Percentiles rank a stretch among this genome's conserved stretches.
Conservation (phyloP, 441 rosid genomes). For the Biscutella auriculata region DNA sequence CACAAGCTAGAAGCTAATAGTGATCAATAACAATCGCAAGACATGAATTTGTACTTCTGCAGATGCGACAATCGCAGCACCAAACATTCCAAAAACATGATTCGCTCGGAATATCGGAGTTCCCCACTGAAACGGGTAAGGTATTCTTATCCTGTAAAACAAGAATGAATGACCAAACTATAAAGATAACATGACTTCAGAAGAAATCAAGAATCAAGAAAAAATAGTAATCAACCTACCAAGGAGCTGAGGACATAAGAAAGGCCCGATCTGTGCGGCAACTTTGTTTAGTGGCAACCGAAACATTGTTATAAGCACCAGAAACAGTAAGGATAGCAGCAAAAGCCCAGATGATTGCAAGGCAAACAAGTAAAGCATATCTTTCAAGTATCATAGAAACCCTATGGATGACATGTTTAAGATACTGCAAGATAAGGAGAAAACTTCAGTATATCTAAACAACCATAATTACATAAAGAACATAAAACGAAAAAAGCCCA, state of each 20-base stretch:
- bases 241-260: slow-evolving; percentile 72
- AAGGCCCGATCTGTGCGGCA: slow-evolving; percentile 66
- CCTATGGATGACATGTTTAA: slow-evolving; percentile 28
- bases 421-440: slow-evolving; percentile 39
- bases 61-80: slow-evolving; percentile 78
- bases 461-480: neutral
- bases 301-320: slow-evolving; percentile 81
- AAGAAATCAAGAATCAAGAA: neutral
- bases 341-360: slow-evolving; percentile 75
- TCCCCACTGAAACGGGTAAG: slow-evolving; percentile 95
- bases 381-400: slow-evolving; percentile 44
- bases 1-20: neutral
- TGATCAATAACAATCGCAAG: neutral
- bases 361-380: slow-evolving; percentile 68
- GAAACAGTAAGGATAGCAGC: slow-evolving; percentile 82
- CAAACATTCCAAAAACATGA: slow-evolving; percentile 92
- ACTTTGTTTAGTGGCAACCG: slow-evolving; percentile 41
- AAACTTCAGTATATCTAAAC: neutral
- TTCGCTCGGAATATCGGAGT: slow-evolving; percentile 83
- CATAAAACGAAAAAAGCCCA: neutral
- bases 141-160: slow-evolving; percentile 63
- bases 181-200: neutral
- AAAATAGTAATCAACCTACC: slow-evolving; percentile 28
- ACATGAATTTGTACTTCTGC: slow-evolving; percentile 47
- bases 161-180: neutral